A percentile compares a stretch with the other conserved stretches of the same genome.
Conservation (phyloP, 225 moss, liverwort and hornwort species). For the Ulota crispa region DNA sequence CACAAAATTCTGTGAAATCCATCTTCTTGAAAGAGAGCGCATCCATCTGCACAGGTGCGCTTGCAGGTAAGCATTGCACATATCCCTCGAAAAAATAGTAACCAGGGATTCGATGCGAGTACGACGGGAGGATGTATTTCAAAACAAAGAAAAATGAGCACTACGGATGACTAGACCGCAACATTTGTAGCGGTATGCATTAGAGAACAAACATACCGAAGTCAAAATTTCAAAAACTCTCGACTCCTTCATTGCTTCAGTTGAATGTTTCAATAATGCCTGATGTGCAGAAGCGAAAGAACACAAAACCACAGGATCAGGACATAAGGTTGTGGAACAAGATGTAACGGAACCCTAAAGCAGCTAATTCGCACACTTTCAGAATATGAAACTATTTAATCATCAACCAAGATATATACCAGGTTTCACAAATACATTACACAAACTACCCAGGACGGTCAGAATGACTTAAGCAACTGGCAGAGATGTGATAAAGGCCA, state of each 20-base stretch:
- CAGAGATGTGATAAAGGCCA: background rate
- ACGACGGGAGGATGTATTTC: background rate
- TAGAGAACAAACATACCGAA: conserved; percentile 55
- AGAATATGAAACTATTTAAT: background rate
- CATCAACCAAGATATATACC: background rate
- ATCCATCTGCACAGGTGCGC: conserved; percentile 67
- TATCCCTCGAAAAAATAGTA: background rate
- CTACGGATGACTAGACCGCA: background rate
- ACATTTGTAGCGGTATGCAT: background rate
- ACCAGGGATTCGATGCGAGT: background rate
- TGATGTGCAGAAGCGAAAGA: conserved; percentile 29
- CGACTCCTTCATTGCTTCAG: conserved; percentile 97
- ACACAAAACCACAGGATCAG: conserved; percentile 3
- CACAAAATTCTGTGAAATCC: conserved; percentile 92
- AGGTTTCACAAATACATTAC: background rate
- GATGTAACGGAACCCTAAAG: background rate
- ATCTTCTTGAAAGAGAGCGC: conserved; percentile 88
- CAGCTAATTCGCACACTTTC: background rate
- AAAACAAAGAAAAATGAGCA: background rate
- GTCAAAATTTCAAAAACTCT: conserved; percentile 86
- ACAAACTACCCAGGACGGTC: background rate
- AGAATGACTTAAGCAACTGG: background rate
- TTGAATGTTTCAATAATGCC: conserved; percentile 83
- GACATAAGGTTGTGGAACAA: background rate
- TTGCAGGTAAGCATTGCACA: conserved; percentile 17